These are phyloP conservation scores for Rhizopogon salebrosus DNA, from an alignment of 768 basidiomycete genomes.

Conservation along the genomic window DNA sequence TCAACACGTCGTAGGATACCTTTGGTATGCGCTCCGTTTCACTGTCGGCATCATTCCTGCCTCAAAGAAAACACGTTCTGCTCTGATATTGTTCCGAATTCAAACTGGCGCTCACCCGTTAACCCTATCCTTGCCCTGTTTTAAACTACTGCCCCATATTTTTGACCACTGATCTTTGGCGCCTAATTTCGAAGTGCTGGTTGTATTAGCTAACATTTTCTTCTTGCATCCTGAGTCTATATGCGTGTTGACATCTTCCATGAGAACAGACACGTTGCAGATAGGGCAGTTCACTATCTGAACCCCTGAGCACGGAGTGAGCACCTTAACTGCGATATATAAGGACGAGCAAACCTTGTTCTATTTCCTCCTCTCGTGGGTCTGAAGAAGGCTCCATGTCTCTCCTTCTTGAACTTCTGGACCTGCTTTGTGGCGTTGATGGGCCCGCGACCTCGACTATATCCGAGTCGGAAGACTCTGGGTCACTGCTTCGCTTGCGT, in stretches of 20 bases:
- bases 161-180: slow-evolving; percentile 38
- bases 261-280: slow-evolving; percentile 44
- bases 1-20: slow-evolving; percentile 58
- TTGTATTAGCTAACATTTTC: slow-evolving; percentile 8
- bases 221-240: slow-evolving; percentile 42
- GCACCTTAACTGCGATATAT: neutral
- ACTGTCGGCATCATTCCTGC: slow-evolving; percentile 25
- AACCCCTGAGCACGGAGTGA: slow-evolving; percentile 21
- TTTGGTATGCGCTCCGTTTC: slow-evolving; percentile 50
- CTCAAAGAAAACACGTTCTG: slow-evolving; percentile 12
- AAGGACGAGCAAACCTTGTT: slow-evolving; percentile 12
- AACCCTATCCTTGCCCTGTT: slow-evolving; percentile 41
- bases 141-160: slow-evolving; percentile 25
- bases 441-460: slow-evolving; percentile 25
- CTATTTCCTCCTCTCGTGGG: slow-evolving; percentile 24
- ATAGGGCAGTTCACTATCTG: slow-evolving; percentile 54
- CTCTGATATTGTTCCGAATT: neutral
- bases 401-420: slow-evolving; percentile 10
- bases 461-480: slow-evolving; percentile 21
- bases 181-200: slow-evolving; percentile 20
- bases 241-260: slow-evolving; percentile 53
- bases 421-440: slow-evolving; percentile 18
- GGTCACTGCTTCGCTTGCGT: slow-evolving; percentile 25
- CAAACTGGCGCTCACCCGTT: slow-evolving; percentile 11
- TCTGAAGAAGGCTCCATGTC: slow-evolving; percentile 26